Percentiles rank a stretch among this genome's conserved stretches.
These are phyloP conservation scores for Leccinum obscurum DNA, from an alignment of 768 basidiomycete genomes.

Conservation along the genomic window DNA sequence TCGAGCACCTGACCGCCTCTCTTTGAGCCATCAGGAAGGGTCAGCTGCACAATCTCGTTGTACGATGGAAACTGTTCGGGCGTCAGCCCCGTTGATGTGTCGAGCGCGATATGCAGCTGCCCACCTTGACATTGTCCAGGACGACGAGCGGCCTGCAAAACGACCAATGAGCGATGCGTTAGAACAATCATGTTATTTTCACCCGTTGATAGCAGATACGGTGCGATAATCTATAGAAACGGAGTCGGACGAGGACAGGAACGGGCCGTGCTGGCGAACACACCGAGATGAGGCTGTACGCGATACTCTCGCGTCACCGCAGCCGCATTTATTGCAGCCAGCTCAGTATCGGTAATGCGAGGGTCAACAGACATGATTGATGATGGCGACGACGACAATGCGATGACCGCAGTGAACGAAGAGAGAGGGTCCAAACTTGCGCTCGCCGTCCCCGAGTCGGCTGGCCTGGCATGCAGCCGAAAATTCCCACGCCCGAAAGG, in stretches of 20 bases:
- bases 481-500: constrained; percentile 26
- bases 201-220: constrained; percentile 99
- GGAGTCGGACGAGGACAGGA: constrained; percentile 6
- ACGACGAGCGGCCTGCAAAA: constrained; percentile 85
- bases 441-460: constrained; percentile 11
- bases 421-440: constrained; percentile 6
- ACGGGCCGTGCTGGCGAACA: constrained; percentile 16
- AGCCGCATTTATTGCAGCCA: constrained; percentile 82
- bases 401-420: neutral
- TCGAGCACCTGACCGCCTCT: constrained; percentile 98
- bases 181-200: constrained; percentile 28
- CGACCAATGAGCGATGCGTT: constrained; percentile 10
- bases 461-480: constrained; percentile 5
- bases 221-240: constrained; percentile 81
- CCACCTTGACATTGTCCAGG: constrained; percentile 96
- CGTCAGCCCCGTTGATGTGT: constrained; percentile 15
- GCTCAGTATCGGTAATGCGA: constrained; percentile 67
- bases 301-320: constrained; percentile 88
- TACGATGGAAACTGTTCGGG: constrained; percentile 84
- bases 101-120: constrained; percentile 18
- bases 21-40: constrained; percentile 91
- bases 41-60: constrained; percentile 97
- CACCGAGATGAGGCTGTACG: constrained; percentile 88
- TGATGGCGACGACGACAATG: neutral
- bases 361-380: constrained; percentile 45